These are phyloP conservation scores for Candida gigantensis DNA, from an alignment of 1,139 yeast species.

Conservation along the genomic window DNA sequence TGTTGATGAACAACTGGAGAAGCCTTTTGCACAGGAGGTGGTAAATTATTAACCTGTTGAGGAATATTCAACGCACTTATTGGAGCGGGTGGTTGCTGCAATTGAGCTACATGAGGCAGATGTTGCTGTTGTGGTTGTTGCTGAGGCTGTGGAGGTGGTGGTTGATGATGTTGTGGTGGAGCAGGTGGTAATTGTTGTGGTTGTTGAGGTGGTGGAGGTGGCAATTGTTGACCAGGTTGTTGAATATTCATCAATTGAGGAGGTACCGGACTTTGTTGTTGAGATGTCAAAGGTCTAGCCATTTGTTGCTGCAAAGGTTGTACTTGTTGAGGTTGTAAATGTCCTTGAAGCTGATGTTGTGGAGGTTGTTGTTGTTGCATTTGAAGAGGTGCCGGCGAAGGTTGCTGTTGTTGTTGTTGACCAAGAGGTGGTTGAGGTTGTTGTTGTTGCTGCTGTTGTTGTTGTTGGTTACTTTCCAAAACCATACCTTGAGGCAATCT, in stretches of 20 bases:
- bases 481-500: slow-evolving; percentile 60
- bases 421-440: slow-evolving; percentile 22
- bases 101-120: slow-evolving; percentile 1
- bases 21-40: slow-evolving; percentile 2
- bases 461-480: slow-evolving; percentile 49
- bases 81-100: slow-evolving; percentile 5
- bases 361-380: slow-evolving; percentile 11
- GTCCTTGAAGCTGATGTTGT: slow-evolving; percentile 10
- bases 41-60: slow-evolving; percentile 2
- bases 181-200: slow-evolving; percentile 6
- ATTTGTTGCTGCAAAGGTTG: slow-evolving; percentile 13
- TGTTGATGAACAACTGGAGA: slow-evolving; percentile 1
- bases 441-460: slow-evolving; percentile 21
- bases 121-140: slow-evolving; percentile 11
- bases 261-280: slow-evolving; percentile 13
- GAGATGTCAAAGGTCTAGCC: slow-evolving; percentile 15
- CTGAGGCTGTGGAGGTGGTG: slow-evolving; percentile 15
- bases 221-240: slow-evolving; percentile 6
- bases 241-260: slow-evolving; percentile 9
- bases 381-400: slow-evolving; percentile 12
- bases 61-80: not conserved
- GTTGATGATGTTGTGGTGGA: slow-evolving; percentile 11
- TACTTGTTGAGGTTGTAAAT: slow-evolving; percentile 9
- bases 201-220: slow-evolving; percentile 8
- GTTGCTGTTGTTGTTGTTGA: slow-evolving; percentile 23